Evolutionary conservation across 2,329 filamentous ascomycete species (phyloP).

Genomic region (Neopestalotiopsis sp.): DNA sequence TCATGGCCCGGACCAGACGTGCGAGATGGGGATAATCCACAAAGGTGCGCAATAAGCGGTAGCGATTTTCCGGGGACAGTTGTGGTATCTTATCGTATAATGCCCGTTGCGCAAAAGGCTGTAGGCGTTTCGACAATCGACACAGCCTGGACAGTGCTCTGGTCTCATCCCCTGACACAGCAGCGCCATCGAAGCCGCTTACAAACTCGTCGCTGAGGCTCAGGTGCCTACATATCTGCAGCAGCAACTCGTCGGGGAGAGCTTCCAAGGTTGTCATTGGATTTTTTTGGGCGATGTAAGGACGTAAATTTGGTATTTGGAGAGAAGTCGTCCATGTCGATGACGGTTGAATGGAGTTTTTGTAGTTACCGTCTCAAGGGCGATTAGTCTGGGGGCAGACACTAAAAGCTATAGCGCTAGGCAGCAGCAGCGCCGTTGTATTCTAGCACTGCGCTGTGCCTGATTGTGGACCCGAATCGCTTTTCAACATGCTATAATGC

Average conservation of each 20-base stretch:
- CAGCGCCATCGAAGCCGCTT: background rate
- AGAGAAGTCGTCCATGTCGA: background rate
- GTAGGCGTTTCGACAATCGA: background rate
- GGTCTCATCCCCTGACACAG: background rate
- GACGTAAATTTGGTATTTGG: background rate
- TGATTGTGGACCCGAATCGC: too few species aligned
- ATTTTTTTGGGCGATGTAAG: background rate
- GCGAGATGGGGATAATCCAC: background rate
- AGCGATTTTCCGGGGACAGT: background rate
- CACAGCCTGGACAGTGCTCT: background rate
- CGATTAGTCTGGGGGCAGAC: too few species aligned
- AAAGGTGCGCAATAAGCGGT: background rate
- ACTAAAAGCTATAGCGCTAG: too few species aligned
- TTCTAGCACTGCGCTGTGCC: too few species aligned
- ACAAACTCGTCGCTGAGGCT: background rate
- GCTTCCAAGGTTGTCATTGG: background rate
- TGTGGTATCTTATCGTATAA: background rate
- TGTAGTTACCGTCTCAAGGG: too few species aligned
- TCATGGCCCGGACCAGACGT: background rate
- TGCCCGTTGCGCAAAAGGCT: background rate
- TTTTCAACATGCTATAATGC: too few species aligned
- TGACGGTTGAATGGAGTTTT: too few species aligned
- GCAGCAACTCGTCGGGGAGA: background rate
- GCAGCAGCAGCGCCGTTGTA: too few species aligned
- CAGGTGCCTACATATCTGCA: background rate